Evolutionary conservation across 768 basidiomycete species (phyloP).

Genomic region (Tricholoma furcatifolium): DNA sequence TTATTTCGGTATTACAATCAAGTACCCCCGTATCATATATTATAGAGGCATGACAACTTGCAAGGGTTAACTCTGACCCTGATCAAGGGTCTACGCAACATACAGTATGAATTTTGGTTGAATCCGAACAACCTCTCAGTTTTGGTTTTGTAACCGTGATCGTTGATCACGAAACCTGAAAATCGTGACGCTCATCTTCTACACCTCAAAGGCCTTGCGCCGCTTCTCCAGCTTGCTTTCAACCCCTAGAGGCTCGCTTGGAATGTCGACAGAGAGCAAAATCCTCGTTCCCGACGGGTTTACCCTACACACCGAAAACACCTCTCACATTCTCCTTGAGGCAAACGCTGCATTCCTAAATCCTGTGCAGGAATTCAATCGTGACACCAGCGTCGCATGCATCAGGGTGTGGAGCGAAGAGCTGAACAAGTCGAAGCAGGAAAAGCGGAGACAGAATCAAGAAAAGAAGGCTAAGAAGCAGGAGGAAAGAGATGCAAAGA

Average conservation of each 20-base stretch:
- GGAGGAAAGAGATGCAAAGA: constrained; percentile 35
- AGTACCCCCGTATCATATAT: too few relatives aligned
- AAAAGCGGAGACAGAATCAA: constrained; percentile 53
- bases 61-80: too few relatives aligned
- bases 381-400: constrained; percentile 88
- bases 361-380: constrained; percentile 97
- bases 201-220: constrained; percentile 24
- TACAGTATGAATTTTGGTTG: too few relatives aligned
- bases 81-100: too few relatives aligned
- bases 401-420: constrained; percentile 89
- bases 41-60: too few relatives aligned
- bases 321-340: constrained; percentile 75
- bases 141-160: constrained; percentile 3
- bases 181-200: constrained; percentile 14
- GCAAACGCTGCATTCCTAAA: constrained; percentile 91
- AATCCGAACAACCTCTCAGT: not conserved
- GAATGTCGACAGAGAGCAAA: constrained; percentile 24
- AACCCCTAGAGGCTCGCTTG: constrained; percentile 1
- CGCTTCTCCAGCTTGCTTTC: constrained; percentile 8
- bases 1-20: too few relatives aligned
- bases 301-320: constrained; percentile 79
- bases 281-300: constrained; percentile 67
- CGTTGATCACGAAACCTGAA: not conserved
- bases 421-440: constrained; percentile 59
- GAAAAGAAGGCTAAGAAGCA: constrained; percentile 47